phyloP scores from a whole-genome alignment of 768 basidiomycete species.

The Dioszegia hungarica region DNA sequence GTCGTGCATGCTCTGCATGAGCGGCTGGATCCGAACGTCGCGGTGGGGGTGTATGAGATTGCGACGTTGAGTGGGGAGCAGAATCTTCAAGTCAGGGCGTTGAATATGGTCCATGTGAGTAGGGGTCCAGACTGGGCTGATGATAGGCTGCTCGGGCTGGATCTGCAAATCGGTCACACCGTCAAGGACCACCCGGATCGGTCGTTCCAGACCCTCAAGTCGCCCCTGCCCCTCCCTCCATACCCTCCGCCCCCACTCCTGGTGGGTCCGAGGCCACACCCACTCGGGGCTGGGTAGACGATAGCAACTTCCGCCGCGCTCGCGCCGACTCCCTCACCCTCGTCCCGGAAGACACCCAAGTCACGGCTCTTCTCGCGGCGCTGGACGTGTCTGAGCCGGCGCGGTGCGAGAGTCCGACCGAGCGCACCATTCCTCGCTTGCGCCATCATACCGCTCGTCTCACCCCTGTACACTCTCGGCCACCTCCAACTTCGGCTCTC shows the following conservation, averaged over 20 bases:
- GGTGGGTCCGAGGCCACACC: background rate
- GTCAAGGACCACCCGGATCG: conserved; percentile 16
- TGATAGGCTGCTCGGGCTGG: conserved; percentile 17
- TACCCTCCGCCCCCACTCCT: background rate
- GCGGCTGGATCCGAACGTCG: conserved; percentile 72
- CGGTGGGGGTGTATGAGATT: conserved; percentile 90
- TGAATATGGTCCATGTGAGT: conserved; percentile 41
- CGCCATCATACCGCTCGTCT: background rate
- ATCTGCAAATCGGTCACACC: conserved; percentile 11
- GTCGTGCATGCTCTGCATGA: conserved; percentile 96
- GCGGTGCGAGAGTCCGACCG: background rate
- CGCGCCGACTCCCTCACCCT: conserved; percentile 24
- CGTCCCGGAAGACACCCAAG: conserved; percentile 2
- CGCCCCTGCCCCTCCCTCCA: background rate
- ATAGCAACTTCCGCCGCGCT: conserved; percentile 19
- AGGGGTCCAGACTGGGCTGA: background rate
- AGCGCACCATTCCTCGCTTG: background rate
- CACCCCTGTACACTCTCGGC: background rate
- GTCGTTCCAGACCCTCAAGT: conserved; percentile 1
- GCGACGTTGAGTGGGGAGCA: conserved; percentile 85
- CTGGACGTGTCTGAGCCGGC: conserved; percentile 1
- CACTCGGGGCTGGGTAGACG: conserved; percentile 5
- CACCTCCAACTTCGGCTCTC: background rate
- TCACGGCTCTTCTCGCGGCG: conserved; percentile 15
- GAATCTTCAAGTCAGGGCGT: conserved; percentile 80